Percentiles rank a stretch among this genome's conserved stretches.
These are phyloP conservation scores for Aspergillus steynii DNA, from an alignment of 495 filamentous ascomycete species.

Conservation along the genomic window DNA sequence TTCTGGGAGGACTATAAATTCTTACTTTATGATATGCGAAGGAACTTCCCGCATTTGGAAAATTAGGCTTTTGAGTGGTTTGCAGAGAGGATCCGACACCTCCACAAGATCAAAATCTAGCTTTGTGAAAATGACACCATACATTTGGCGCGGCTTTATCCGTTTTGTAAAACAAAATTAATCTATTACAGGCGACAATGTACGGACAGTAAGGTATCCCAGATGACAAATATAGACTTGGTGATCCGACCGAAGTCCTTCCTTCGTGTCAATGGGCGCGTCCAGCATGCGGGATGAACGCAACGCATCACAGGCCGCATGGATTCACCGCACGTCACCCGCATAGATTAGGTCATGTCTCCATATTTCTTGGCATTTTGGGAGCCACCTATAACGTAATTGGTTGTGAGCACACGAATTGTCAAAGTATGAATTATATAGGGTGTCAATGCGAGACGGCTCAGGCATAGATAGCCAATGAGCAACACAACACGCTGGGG, in stretches of 20 bases:
- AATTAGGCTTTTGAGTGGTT: not conserved
- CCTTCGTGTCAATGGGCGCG: not conserved
- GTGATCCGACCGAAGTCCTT: not conserved
- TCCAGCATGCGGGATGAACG: not conserved
- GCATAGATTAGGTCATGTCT: not conserved
- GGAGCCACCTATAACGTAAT: slow-evolving; percentile 1
- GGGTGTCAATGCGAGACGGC: not conserved
- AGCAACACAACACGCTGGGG: not conserved
- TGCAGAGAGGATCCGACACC: not conserved
- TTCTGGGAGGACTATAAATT: slow-evolving; percentile 1
- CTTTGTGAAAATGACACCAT: not conserved
- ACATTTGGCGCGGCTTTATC: not conserved
- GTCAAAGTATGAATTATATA: slow-evolving; percentile 1
- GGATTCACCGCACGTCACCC: not conserved
- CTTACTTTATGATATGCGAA: slow-evolving; percentile 1
- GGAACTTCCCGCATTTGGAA: not conserved
- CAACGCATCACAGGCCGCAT: slow-evolving; percentile 2
- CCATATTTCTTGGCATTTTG: not conserved
- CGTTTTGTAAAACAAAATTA: not conserved
- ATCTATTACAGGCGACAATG: too few species aligned
- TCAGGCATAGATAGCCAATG: not conserved
- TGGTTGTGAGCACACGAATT: not conserved
- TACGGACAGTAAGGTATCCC: too few species aligned
- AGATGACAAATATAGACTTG: not conserved
- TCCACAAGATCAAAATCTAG: not conserved